A percentile compares a stretch with the other conserved stretches of the same genome.
phyloP scores from a whole-genome alignment of 2,329 filamentous ascomycete genomes.

The Scedosporium apiospermum region DNA sequence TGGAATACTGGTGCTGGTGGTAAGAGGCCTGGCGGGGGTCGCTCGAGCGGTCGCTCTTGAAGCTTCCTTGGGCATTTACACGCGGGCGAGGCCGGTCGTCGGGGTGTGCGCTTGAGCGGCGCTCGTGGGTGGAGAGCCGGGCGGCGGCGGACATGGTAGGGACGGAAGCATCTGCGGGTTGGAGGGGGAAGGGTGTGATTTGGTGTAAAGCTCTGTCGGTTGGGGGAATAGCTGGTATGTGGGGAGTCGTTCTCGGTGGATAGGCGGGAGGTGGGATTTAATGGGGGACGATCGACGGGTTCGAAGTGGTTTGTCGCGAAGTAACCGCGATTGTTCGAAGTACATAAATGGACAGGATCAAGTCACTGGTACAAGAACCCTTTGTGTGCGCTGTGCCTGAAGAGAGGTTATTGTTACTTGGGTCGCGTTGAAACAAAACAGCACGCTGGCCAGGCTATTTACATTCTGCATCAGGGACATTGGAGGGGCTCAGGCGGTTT shows the following conservation, averaged over 20 bases:
- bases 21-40: neutral
- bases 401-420: neutral
- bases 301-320: too few species aligned
- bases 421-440: neutral
- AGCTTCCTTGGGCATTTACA: constrained; percentile 26
- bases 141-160: constrained; percentile 9
- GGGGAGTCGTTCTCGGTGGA: neutral
- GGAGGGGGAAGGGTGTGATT: neutral
- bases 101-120: constrained; percentile 7
- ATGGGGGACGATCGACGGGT: too few species aligned
- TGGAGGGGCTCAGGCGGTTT: neutral
- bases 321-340: too few species aligned
- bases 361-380: neutral
- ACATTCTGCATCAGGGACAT: neutral
- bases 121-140: constrained; percentile 4
- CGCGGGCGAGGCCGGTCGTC: constrained; percentile 20
- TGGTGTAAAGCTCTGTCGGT: neutral
- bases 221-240: neutral
- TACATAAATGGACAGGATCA: neutral
- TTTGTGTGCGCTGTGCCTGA: neutral
- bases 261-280: too few species aligned
- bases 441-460: neutral
- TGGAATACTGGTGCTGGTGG: constrained; percentile 21
- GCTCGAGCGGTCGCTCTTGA: constrained; percentile 14
- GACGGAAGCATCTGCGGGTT: neutral